phyloP scores from a whole-genome alignment of 164 flowering plant genomes.

The Kingdonia uniflora region DNA sequence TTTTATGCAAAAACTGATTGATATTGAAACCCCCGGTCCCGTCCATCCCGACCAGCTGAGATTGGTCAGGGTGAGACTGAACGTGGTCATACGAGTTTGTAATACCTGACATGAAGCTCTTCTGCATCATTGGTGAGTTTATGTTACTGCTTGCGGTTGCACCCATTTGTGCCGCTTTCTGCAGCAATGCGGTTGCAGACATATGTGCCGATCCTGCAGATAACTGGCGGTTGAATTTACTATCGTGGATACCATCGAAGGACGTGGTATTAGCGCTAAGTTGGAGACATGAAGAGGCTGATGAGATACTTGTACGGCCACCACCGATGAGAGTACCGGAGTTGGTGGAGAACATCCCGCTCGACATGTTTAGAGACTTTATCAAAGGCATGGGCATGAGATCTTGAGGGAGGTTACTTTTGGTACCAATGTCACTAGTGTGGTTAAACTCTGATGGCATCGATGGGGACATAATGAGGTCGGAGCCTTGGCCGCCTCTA shows the following conservation, averaged over 20 bases:
- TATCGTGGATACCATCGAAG: slow-evolving; percentile 34
- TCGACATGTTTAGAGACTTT: slow-evolving; percentile 37
- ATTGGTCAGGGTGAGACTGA: slow-evolving; percentile 13
- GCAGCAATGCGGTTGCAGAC: slow-evolving; percentile 50
- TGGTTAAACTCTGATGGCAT: slow-evolving; percentile 25
- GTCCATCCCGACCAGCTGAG: slow-evolving; percentile 18
- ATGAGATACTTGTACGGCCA: slow-evolving; percentile 29
- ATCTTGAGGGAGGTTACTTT: slow-evolving; percentile 40
- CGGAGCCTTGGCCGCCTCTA: slow-evolving; percentile 20
- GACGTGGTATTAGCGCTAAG: slow-evolving; percentile 40
- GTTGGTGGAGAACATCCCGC: slow-evolving; percentile 42
- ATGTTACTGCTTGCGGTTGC: slow-evolving; percentile 28
- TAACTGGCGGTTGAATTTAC: slow-evolving; percentile 7
- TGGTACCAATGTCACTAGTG: slow-evolving; percentile 31
- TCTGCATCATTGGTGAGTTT: slow-evolving; percentile 17
- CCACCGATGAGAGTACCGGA: slow-evolving; percentile 42
- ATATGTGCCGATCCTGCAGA: slow-evolving; percentile 12
- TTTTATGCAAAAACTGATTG: slow-evolving; percentile 18
- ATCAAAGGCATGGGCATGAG: slow-evolving; percentile 38
- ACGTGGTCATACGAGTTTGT: slow-evolving; percentile 15
- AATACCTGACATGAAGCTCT: slow-evolving; percentile 20
- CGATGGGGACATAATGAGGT: slow-evolving; percentile 17
- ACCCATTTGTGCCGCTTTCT: slow-evolving; percentile 62
- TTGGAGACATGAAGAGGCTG: slow-evolving; percentile 39
- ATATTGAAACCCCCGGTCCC: slow-evolving; percentile 11